Evolutionary conservation across 2,329 filamentous ascomycete species (phyloP).

Genomic region (Xylariaceae sp.): DNA sequence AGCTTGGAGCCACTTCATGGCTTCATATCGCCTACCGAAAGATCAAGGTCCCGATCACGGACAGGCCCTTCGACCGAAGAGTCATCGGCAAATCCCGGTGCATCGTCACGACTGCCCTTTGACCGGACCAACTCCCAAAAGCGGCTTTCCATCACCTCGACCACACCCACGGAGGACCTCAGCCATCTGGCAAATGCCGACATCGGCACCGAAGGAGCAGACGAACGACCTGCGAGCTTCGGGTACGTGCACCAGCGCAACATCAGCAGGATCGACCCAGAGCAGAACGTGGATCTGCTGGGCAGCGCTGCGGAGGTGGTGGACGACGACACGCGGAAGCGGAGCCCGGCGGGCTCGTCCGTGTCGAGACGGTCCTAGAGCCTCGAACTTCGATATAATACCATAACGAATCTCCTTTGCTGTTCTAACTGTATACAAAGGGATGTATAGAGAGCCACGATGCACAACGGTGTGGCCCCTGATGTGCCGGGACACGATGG

Average conservation of each 20-base stretch:
- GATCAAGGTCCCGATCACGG: conserved; percentile 7
- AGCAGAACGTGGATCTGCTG: conserved; percentile 37
- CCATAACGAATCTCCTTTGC: neutral
- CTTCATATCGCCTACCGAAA: conserved; percentile 13
- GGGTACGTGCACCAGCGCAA: conserved; percentile 52
- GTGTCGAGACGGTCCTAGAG: neutral
- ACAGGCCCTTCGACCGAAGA: conserved; percentile 3
- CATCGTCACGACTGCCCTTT: conserved; percentile 44
- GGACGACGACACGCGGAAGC: conserved; percentile 19
- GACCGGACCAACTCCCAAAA: conserved; percentile 48
- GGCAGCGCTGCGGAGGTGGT: conserved; percentile 52
- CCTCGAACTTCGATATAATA: neutral
- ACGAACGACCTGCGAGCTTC: conserved; percentile 45
- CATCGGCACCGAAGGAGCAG: conserved; percentile 21
- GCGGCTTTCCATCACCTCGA: conserved; percentile 44
- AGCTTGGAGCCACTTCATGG: conserved; percentile 29
- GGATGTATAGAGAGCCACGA: conserved; percentile 2
- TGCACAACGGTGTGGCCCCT: too few species aligned
- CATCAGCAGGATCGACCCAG: conserved; percentile 47
- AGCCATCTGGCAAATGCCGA: conserved; percentile 29
- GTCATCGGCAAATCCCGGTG: conserved; percentile 7
- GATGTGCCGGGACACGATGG: too few species aligned
- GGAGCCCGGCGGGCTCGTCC: neutral
- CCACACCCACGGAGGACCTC: conserved; percentile 38
- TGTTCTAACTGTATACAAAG: conserved; percentile 1